Percentiles rank a stretch among this genome's conserved stretches.
Evolutionary conservation across 345 rosid species (phyloP).

Genomic region (Eucalyptus regnans): DNA sequence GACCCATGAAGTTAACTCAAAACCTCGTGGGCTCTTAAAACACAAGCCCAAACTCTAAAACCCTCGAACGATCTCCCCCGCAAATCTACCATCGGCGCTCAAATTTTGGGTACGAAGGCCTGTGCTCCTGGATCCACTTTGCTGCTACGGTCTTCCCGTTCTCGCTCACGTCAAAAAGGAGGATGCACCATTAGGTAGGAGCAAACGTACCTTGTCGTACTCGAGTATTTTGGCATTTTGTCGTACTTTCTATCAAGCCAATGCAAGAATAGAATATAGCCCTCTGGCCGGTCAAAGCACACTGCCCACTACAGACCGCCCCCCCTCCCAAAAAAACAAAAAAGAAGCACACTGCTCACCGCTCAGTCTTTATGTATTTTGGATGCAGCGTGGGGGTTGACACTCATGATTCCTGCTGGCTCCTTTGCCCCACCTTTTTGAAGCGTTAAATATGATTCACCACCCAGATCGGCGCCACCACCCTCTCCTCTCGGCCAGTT

Average conservation of each 20-base stretch:
- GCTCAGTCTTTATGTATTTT: not conserved
- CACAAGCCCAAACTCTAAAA: not conserved
- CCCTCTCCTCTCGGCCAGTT: not conserved
- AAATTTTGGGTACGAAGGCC: not conserved
- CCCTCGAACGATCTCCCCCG: not conserved
- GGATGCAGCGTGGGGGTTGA: not conserved
- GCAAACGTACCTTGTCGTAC: not conserved
- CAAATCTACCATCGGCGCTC: not conserved
- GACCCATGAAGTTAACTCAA: not conserved
- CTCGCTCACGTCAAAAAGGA: not conserved
- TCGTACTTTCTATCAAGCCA: not conserved
- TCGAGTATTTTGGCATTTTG: not conserved
- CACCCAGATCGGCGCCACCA: not conserved
- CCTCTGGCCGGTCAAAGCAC: not conserved
- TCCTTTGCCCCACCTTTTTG: not conserved
- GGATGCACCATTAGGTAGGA: not conserved
- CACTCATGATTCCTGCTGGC: not conserved
- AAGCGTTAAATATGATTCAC: not conserved
- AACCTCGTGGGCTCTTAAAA: not conserved
- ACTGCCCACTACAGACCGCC: not conserved
- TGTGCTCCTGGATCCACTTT: not conserved
- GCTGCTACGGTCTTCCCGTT: not conserved
- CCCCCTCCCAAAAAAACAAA: too few relatives aligned
- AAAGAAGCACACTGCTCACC: not conserved
- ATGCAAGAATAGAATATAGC: not conserved